Conservation (phyloP, 2,329 filamentous ascomycete genomes). For the Phialocephala subalpina region DNA sequence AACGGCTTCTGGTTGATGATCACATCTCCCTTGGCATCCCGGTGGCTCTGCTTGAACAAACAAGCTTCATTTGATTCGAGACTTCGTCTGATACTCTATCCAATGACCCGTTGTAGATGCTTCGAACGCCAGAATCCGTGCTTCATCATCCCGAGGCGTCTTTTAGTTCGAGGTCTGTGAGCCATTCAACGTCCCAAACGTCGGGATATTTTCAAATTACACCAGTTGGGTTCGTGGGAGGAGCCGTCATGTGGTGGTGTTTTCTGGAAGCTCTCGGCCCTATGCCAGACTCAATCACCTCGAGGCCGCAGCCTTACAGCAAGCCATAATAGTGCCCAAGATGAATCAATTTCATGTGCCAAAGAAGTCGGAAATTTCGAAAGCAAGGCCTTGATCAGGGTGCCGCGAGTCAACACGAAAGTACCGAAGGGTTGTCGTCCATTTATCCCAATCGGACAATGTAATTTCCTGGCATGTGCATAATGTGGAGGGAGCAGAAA, state of each 20-base stretch:
- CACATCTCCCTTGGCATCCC: background rate
- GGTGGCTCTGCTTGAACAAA: background rate
- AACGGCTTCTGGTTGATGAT: slow-evolving; percentile 8
- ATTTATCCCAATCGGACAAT: background rate
- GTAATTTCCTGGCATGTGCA: background rate
- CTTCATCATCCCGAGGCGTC: slow-evolving; percentile 26
- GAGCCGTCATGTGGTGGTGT: background rate
- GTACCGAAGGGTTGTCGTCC: background rate
- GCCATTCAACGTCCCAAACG: slow-evolving; percentile 18
- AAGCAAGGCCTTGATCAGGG: background rate
- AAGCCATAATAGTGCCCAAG: slow-evolving; percentile 1
- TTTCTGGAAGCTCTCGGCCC: background rate
- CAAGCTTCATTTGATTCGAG: slow-evolving; percentile 17
- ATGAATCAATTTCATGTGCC: slow-evolving; percentile 14
- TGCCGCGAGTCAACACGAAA: background rate
- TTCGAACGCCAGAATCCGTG: slow-evolving; percentile 20
- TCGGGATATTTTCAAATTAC: slow-evolving; percentile 1
- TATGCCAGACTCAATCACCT: background rate
- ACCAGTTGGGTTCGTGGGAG: slow-evolving; percentile 13
- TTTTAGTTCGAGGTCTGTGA: slow-evolving; percentile 18
- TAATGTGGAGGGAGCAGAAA: background rate
- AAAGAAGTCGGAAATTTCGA: background rate
- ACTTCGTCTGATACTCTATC: slow-evolving; percentile 16
- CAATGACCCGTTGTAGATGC: slow-evolving; percentile 12
- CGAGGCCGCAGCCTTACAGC: background rate